Evolutionary conservation across 257 asterid species (phyloP), one percentile per base, ranked within the genome.

Genomic region (Ehretia macrophylla): DNA sequence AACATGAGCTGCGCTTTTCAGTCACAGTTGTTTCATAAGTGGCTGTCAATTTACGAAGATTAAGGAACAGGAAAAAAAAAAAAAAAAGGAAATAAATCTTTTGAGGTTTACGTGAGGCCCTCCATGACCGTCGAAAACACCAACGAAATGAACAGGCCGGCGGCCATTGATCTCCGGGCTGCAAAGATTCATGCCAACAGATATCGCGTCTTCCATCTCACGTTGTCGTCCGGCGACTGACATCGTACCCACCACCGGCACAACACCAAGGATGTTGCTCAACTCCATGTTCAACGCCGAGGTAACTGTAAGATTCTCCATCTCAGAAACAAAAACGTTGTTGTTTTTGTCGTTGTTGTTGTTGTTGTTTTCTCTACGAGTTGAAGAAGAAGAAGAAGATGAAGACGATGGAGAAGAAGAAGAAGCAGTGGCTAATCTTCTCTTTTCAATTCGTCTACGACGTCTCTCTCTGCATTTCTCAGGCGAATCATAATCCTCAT

Each of bases 91-190:
- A 32, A 32, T 19, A n/a, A 32, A 61, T 8, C 17, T n/a, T 11
- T 37, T 40, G 21, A 17, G 55, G 32, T 21, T 20, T 61, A 62
- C 69, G 23, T 62, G 69, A 49, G 55, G 18, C 17, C 69, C 61
- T 46, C 75, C 75, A 58, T 69, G 70, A n/a, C 75, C 75, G 35
- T 69, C 75, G 37, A 47, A 69, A 32, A 69, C 55, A 44, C 60
- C 70, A 16, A 63, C 50, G 66, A 56, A 69, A 63, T 69, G 55
- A n/a, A 69, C 13, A 0, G 68, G 60, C 13, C 18, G 56, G 5
- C 65, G 17, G 16, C 20, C 55, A 56, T 62, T 69, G 32, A 69
- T 62, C 16, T 48, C 46, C 18, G 74, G 65, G 0, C 59, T 22
- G 55, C 69, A 68, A 17, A 68, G 68, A 49, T 68, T 62, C 10